Evolutionary conservation across 306 rosid species (phyloP), one percentile per base, ranked within the genome.

Genomic region (Adenanthera pavonina): DNA sequence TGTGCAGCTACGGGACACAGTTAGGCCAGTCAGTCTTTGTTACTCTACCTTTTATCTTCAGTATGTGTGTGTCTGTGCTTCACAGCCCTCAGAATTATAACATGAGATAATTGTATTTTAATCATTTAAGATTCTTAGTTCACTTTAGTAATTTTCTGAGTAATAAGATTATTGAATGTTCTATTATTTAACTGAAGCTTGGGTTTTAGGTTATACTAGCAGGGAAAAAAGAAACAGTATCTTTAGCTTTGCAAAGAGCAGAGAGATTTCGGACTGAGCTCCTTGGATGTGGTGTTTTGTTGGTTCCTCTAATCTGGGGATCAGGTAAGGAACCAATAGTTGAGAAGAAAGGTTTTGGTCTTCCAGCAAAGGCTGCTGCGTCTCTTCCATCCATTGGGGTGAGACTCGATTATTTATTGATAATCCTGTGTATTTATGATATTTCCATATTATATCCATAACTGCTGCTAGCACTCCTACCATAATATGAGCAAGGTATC

Each of bases 361-460:
- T 46, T 46, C 61, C 76, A 43, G 78, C 87, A 81, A 93, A 84
- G 82, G 96, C 91, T 72, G 87, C 90, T 19, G 83, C 89, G 53
- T 86, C 90, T 75, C 94, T 95, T 86, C 97, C 99, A 71, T 93
- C 99, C 56, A 91, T 95, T 81, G 99, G 99, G 85, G 99, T 95
- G 85, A 92, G 84, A 82, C 57, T 76, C 20, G 69, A 49, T 80
- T 17, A 35, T 61, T 13, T 36, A 52, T 25, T 25, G 30, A 25
- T 25, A 25, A 25, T 78, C 54, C 53, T 17, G 17, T 73, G 47
- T 36, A 36, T 49, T n/a, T 66, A 35, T 40, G 25, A 9, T 64
- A 44, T 38, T 19, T 5, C 11, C 57, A 25, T 46, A 13, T 30
- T 15, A 16, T 46, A 20, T 57, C 41, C 12, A 3, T 59, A 40